Base-by-base conservation (phyloP, 805 yeast species). In the Candida patagonica region DNA sequence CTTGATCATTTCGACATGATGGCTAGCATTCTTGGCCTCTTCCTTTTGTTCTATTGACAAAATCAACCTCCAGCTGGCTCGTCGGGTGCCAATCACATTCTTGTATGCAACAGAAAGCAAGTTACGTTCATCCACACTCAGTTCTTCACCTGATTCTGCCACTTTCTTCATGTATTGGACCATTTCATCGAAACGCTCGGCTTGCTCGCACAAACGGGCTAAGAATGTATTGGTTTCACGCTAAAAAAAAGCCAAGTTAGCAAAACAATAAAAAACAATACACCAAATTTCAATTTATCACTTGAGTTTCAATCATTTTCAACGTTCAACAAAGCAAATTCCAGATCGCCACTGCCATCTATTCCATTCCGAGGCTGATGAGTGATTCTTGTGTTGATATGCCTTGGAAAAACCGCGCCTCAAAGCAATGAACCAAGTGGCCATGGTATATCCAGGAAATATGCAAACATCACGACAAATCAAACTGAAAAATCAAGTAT, bases 161-260 rank as follows among this genome's bases (percentile, higher is more conserved):
- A 47, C 96, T 46, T 86, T 84, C 71, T 89, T 92, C 97, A 89
- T 92, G 73, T 85, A 87, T 67, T 84, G 94, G 59, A 92, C 98
- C 98, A 92, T 92, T 71, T 92, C 98, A 73, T 92, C 98, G 67
- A 92, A 92, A 71, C 98, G 94, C 73, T 92, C 98, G 60, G 98
- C 97, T 74, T 92, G 98, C 73, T 89, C 97, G 62, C 97, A 95
- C 65, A 89, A 82, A 65, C 92, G 86, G 66, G 98, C 98, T 63
- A 89, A 79, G 70, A 88, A 89, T 57, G 92, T 95, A 60, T 94
- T 85, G 71, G 92, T 95, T 80, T 92, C 97, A 42, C 52, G 42
- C 52, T 46, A 26, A n/a, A 26, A 26, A 26, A 26, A 26, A n/a
- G 12, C 29, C 6, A 24, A 29, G 32, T 29, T 9, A n/a, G n/a